phyloP scores from a whole-genome alignment of 1,284 basidiomycete genomes.

The Tilletia horrida region DNA sequence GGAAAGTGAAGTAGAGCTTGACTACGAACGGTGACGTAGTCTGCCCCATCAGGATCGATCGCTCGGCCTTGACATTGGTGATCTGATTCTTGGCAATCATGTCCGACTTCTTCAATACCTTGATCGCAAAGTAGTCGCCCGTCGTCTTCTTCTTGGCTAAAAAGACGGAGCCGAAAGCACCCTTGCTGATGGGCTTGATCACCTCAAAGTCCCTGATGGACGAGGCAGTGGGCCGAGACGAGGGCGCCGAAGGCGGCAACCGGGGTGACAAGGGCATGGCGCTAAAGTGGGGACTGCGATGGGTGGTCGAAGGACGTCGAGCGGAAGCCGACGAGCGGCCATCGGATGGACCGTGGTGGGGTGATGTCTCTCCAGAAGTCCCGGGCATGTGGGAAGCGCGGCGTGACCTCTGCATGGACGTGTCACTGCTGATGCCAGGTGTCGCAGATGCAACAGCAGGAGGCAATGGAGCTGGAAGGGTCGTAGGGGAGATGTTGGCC shows the following conservation, averaged over 20 bases:
- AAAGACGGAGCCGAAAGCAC: constrained; percentile 93
- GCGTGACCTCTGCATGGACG: constrained; percentile 23
- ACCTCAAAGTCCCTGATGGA: constrained; percentile 99
- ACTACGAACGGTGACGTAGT: constrained; percentile 88
- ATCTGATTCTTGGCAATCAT: constrained; percentile 99
- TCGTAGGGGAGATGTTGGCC: constrained; percentile 8
- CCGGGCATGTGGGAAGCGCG: constrained; percentile 33
- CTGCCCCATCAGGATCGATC: constrained; percentile 99
- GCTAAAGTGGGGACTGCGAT: constrained; percentile 36
- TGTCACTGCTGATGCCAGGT: not conserved
- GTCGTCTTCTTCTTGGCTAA: constrained; percentile 96
- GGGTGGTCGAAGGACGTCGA: constrained; percentile 21
- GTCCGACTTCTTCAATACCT: constrained; percentile 97
- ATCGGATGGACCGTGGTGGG: constrained; percentile 30
- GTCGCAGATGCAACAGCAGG: constrained; percentile 18
- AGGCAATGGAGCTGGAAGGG: constrained; percentile 4
- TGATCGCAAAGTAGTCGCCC: constrained; percentile 98
- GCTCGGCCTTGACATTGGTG: constrained; percentile 98
- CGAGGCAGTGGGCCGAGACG: constrained; percentile 75
- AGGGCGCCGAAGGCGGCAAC: constrained; percentile 71
- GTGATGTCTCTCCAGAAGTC: constrained; percentile 36
- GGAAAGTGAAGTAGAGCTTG: constrained; percentile 59
- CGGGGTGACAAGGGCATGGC: constrained; percentile 72
- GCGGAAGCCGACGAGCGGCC: not conserved
- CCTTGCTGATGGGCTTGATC: constrained; percentile 98